These are phyloP conservation scores for Suillus tomentosus DNA, from an alignment of 768 basidiomycete species.

Conservation along the genomic window DNA sequence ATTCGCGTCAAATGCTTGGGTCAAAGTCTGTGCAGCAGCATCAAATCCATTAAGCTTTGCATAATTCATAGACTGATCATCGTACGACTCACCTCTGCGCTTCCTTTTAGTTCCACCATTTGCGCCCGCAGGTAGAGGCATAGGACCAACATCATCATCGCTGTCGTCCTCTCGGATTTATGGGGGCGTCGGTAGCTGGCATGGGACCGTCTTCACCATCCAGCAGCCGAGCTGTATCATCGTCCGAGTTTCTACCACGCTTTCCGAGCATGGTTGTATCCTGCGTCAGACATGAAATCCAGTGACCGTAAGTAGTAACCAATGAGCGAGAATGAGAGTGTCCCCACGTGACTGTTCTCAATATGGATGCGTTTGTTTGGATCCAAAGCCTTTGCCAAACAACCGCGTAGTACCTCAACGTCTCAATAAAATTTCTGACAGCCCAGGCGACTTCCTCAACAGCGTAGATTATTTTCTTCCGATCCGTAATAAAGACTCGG, in stretches of 20 bases:
- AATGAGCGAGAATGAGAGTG: slow-evolving; percentile 1
- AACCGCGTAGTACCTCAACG: slow-evolving; percentile 11
- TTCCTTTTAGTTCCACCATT: slow-evolving; percentile 65
- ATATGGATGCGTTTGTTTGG: slow-evolving; percentile 14
- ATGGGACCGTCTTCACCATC: slow-evolving; percentile 27
- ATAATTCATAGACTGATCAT: slow-evolving; percentile 3
- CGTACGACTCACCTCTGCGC: slow-evolving; percentile 65
- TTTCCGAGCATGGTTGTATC: slow-evolving; percentile 65
- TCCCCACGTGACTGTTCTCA: slow-evolving; percentile 1
- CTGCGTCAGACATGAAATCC: slow-evolving; percentile 43
- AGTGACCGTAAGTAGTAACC: neutral
- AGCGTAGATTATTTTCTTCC: slow-evolving; percentile 84
- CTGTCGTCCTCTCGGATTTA: slow-evolving; percentile 46
- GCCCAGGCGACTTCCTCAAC: slow-evolving; percentile 53
- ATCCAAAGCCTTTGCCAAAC: slow-evolving; percentile 25
- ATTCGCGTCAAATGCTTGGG: slow-evolving; percentile 69
- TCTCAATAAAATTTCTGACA: slow-evolving; percentile 16
- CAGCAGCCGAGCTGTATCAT: slow-evolving; percentile 15
- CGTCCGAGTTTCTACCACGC: slow-evolving; percentile 47
- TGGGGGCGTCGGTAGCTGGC: slow-evolving; percentile 19
- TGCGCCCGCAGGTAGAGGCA: slow-evolving; percentile 63
- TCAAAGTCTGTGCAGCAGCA: slow-evolving; percentile 53
- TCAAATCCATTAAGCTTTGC: slow-evolving; percentile 63
- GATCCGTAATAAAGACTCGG: slow-evolving; percentile 76
- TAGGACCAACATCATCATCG: slow-evolving; percentile 83